Evolutionary conservation across 163 green algal genomes (phyloP), one percentile per base, ranked within the genome.

Genomic region (Prototheca stagnorum): DNA sequence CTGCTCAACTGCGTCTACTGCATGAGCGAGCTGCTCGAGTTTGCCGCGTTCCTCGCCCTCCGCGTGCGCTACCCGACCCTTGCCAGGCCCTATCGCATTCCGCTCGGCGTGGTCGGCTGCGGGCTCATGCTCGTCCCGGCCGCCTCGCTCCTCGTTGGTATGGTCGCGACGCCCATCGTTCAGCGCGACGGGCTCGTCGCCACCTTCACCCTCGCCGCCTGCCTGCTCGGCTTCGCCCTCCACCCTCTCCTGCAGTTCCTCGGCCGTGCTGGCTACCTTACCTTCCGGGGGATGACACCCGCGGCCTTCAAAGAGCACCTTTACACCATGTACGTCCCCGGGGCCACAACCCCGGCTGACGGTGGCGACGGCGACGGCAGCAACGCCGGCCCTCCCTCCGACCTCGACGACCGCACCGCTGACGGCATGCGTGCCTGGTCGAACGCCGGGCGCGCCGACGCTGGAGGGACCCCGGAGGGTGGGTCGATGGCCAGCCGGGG

Each of bases 1-100:
- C 66, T 96, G 56, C 72, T 95, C 24, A 96, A 96, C 64, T 76
- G 84, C 36, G 69, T 93, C 37, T 97, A 97, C 70, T 95, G 85
- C 72, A 55, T 97, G 36, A 82, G 74, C 7, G 77, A 93, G 70
- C 68, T 96, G 48, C 68, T 96, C 33, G 86, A 97, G 81, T 97
- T 96, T 74, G 72, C 68, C 14, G 86, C 88, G 14, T 96, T 89
- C 47, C 49, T 94, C n/a, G 76, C 65, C 60, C 66, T 94, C 51
- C 62, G 84, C 7, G 53, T 84, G 44, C 56, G 59, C 42, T 63
- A 65, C 39, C 56, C 56, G 9, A 8, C 36, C 17, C 47, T 71
- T 21, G 19, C 47, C 20, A 55, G 61, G 7, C 67, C 68, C 5
- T 76, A 57, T 67, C 60, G 67, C 50, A 62, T 93, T 0, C 78